Conservation (phyloP, 805 yeast genomes). For the Kazachstania bromeliacearum region DNA sequence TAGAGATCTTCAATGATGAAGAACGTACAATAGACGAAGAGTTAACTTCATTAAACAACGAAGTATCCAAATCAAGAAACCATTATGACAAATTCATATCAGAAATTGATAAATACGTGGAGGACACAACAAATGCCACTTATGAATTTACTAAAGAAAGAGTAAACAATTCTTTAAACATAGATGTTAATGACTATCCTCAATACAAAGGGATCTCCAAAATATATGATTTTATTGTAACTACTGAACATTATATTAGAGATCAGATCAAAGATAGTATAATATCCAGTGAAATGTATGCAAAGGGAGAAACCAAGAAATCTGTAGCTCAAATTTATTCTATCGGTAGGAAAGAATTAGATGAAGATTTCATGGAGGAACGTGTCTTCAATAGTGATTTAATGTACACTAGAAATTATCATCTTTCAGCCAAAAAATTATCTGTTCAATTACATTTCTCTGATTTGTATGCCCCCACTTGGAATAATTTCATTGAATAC, state of each 20-base stretch:
- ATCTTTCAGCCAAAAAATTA: conserved; percentile 48
- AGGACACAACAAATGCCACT: conserved; percentile 44
- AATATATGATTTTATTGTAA: conserved; percentile 57
- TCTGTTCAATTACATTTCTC: conserved; percentile 48
- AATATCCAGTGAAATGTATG: conserved; percentile 52
- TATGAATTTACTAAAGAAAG: conserved; percentile 52
- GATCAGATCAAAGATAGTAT: conserved; percentile 59
- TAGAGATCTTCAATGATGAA: conserved; percentile 42
- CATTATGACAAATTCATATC: conserved; percentile 49
- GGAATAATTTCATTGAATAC: conserved; percentile 44
- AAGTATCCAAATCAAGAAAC: conserved; percentile 43
- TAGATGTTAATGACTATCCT: conserved; percentile 30
- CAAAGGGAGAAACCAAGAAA: conserved; percentile 48
- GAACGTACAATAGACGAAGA: conserved; percentile 38
- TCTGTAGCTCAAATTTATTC: conserved; percentile 54
- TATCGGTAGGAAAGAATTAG: conserved; percentile 56
- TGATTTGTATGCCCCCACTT: conserved; percentile 77
- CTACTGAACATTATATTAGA: conserved; percentile 60
- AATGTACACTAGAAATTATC: conserved; percentile 75
- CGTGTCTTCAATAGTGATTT: conserved; percentile 58
- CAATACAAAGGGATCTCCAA: conserved; percentile 52
- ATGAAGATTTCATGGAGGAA: conserved; percentile 48
- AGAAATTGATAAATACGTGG: conserved; percentile 53
- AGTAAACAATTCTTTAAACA: conserved; percentile 43
- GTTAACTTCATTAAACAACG: conserved; percentile 52